phyloP scores from a whole-genome alignment of 2,329 filamentous ascomycete species.

The Teratosphaeria viscida region DNA sequence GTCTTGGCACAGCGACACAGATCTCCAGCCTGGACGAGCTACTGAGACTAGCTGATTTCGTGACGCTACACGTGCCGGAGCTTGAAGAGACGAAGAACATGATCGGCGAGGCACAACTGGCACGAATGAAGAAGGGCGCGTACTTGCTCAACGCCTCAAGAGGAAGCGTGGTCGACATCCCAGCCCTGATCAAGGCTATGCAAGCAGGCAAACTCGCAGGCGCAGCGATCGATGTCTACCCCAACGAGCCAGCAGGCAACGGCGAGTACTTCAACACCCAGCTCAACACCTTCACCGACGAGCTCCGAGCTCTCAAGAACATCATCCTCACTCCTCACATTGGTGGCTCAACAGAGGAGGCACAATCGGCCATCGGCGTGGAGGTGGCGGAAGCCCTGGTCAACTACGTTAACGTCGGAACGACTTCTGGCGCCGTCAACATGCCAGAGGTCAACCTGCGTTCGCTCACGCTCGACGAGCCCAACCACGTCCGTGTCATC shows the following conservation, averaged over 20 bases:
- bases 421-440: constrained; percentile 86
- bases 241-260: constrained; percentile 85
- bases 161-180: constrained; percentile 88
- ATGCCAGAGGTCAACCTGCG: constrained; percentile 89
- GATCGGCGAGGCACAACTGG: constrained; percentile 70
- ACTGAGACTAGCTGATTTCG: constrained; percentile 73
- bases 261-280: constrained; percentile 85
- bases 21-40: constrained; percentile 68
- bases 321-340: constrained; percentile 95
- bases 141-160: constrained; percentile 96
- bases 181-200: constrained; percentile 80
- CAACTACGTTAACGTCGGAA: constrained; percentile 90
- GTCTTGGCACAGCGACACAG: constrained; percentile 76
- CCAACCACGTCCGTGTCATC: constrained; percentile 81
- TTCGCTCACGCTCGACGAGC: constrained; percentile 80
- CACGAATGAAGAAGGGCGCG: constrained; percentile 81
- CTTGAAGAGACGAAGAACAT: constrained; percentile 85
- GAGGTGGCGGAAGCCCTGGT: constrained; percentile 85
- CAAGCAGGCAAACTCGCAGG: constrained; percentile 78
- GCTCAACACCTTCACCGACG: constrained; percentile 75
- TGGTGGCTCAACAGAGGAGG: constrained; percentile 94
- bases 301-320: constrained; percentile 77
- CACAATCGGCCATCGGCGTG: constrained; percentile 87
- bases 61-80: constrained; percentile 91
- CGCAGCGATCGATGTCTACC: constrained; percentile 93